Evolutionary conservation across 768 basidiomycete genomes (phyloP).

Genomic region (Coprinopsis marcescibilis): DNA sequence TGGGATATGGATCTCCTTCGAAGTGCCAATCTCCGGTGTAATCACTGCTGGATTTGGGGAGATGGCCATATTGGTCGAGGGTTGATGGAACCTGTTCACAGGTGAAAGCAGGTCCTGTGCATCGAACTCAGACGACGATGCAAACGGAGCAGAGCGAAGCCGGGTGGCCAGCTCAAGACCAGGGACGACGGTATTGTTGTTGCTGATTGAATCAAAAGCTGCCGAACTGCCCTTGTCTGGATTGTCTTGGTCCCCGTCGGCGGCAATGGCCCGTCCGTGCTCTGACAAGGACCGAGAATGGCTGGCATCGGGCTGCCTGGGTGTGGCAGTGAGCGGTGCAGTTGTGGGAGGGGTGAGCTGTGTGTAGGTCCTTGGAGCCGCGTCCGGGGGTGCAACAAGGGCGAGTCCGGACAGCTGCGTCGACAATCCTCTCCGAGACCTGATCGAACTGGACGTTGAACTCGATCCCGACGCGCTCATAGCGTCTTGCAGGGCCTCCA

Average conservation of each 20-base stretch:
- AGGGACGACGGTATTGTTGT: conserved; percentile 12
- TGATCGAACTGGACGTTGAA: conserved; percentile 25
- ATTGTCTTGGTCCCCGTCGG: conserved; percentile 17
- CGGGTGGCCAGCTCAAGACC: too few relatives aligned
- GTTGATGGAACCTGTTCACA: conserved; percentile 4
- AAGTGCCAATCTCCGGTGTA: conserved; percentile 60
- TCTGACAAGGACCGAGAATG: too few relatives aligned
- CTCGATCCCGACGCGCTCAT: conserved; percentile 19
- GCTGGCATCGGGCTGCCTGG: too few relatives aligned
- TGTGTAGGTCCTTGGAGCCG: conserved; percentile 46
- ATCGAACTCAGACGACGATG: too few relatives aligned
- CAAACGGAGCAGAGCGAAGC: too few relatives aligned
- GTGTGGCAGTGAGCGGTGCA: conserved; percentile 32
- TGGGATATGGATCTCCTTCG: conserved; percentile 51
- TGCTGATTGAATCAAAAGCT: conserved; percentile 9
- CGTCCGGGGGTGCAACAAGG: conserved; percentile 70
- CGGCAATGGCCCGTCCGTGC: conserved; percentile 1
- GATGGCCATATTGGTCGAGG: conserved; percentile 10
- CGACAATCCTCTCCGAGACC: conserved; percentile 34
- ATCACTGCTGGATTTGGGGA: conserved; percentile 30
- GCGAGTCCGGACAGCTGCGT: conserved; percentile 47
- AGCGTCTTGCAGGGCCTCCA: conserved; percentile 35
- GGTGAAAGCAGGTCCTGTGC: too few relatives aligned
- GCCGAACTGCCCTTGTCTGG: conserved; percentile 14
- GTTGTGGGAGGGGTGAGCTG: conserved; percentile 48